Conservation (phyloP, 108 stramenopile genomes). For the Nannochloropsis granulata region DNA sequence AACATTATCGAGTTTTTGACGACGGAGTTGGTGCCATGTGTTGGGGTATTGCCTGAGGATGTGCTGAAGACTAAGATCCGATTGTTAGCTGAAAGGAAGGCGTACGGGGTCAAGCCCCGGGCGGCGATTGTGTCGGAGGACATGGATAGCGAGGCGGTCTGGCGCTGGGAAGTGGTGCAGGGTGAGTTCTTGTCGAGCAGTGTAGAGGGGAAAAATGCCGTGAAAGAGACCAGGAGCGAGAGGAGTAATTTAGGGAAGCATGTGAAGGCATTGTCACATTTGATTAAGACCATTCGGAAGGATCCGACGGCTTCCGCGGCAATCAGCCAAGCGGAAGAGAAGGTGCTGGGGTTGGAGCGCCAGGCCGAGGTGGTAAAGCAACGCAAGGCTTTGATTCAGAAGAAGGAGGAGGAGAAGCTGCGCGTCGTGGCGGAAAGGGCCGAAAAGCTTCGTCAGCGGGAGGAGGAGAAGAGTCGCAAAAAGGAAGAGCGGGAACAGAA, state of each 20-base stretch:
- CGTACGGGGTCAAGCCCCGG: constrained; percentile 7
- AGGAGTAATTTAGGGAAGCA: constrained; percentile 7
- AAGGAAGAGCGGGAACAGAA: constrained; percentile 6
- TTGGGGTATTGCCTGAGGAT: background rate
- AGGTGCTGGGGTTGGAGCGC: constrained; percentile 1
- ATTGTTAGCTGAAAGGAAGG: constrained; percentile 10
- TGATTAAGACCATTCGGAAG: background rate
- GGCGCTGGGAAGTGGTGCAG: constrained; percentile 20
- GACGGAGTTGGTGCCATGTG: background rate
- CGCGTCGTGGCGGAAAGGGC: background rate
- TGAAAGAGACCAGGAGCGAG: background rate
- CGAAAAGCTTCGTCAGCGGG: background rate
- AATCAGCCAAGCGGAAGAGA: constrained; percentile 18
- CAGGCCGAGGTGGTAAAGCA: background rate
- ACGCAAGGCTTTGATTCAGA: background rate
- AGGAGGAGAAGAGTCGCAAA: background rate
- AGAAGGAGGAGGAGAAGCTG: background rate
- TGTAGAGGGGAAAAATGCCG: background rate
- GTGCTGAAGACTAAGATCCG: background rate
- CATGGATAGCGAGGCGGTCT: background rate
- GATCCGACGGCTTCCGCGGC: background rate
- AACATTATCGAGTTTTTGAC: background rate
- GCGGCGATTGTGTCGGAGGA: constrained; percentile 10
- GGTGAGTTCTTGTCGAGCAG: background rate
- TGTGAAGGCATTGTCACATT: constrained; percentile 7